phyloP scores from a whole-genome alignment of 371 early-diverging fungal species.

The Actinomucor elegans region DNA sequence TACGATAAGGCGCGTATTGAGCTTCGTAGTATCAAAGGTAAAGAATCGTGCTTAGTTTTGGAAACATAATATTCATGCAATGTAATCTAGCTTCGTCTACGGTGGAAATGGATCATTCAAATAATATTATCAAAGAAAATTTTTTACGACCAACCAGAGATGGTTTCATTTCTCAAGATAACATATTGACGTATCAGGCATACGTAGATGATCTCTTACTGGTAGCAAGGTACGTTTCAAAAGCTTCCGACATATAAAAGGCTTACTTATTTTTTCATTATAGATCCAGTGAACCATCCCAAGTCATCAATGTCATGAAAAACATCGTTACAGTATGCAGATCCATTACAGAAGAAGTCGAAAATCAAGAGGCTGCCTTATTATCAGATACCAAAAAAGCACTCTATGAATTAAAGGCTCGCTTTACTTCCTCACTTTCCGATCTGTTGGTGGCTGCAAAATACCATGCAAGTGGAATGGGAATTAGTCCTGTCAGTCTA shows the following conservation, averaged over 20 bases:
- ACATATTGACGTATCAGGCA: constrained; percentile 72
- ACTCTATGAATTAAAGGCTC: constrained; percentile 45
- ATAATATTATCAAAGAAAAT: constrained; percentile 37
- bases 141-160: constrained; percentile 47
- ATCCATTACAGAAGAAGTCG: constrained; percentile 74
- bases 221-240: constrained; percentile 57
- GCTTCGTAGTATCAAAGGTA: constrained; percentile 52
- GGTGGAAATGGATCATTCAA: constrained; percentile 11
- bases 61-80: background rate
- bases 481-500: constrained; percentile 63
- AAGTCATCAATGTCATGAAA: constrained; percentile 81
- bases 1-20: constrained; percentile 47
- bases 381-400: constrained; percentile 22
- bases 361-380: constrained; percentile 37
- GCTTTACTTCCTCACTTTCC: constrained; percentile 67
- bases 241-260: too few species aligned
- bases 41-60: background rate
- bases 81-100: constrained; percentile 12
- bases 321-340: constrained; percentile 80
- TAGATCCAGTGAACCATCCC: constrained; percentile 65
- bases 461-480: constrained; percentile 76
- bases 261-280: background rate
- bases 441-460: constrained; percentile 76
- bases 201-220: constrained; percentile 75
- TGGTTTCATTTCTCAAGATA: constrained; percentile 68